phyloP scores from a whole-genome alignment of 1,284 basidiomycete species.

The Sporisorium graminicola region DNA sequence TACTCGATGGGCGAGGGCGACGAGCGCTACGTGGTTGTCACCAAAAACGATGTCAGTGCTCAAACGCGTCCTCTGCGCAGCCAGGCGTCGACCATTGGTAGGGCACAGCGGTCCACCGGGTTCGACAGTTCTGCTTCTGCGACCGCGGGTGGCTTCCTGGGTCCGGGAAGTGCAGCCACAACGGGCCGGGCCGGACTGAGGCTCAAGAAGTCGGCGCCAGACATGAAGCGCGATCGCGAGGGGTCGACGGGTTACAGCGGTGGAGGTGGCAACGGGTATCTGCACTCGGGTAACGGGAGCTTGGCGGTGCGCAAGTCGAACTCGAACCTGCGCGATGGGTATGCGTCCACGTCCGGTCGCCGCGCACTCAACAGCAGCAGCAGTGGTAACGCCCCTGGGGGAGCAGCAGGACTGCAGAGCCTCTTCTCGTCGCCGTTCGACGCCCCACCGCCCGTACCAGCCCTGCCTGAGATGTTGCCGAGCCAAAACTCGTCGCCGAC shows the following conservation, averaged over 20 bases:
- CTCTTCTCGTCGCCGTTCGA: slow-evolving; percentile 65
- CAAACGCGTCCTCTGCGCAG: slow-evolving; percentile 48
- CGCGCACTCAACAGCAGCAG: slow-evolving; percentile 69
- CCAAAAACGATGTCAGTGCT: slow-evolving; percentile 59
- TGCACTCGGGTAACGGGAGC: slow-evolving; percentile 20
- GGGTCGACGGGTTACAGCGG: slow-evolving; percentile 18
- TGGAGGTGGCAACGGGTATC: slow-evolving; percentile 11
- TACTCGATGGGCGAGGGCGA: slow-evolving; percentile 93
- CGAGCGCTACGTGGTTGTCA: slow-evolving; percentile 89
- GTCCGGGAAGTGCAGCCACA: slow-evolving; percentile 51
- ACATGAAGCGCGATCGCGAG: slow-evolving; percentile 61
- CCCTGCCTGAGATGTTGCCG: slow-evolving; percentile 14
- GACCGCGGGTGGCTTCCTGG: slow-evolving; percentile 35
- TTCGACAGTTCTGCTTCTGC: slow-evolving; percentile 25
- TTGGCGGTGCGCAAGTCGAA: slow-evolving; percentile 53
- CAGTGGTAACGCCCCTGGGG: slow-evolving; percentile 48
- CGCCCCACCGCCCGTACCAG: slow-evolving; percentile 57
- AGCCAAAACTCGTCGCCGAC: slow-evolving; percentile 25
- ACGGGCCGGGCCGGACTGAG: slow-evolving; percentile 58
- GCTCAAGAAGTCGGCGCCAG: slow-evolving; percentile 67
- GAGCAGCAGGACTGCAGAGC: slow-evolving; percentile 54
- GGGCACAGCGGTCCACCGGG: slow-evolving; percentile 40
- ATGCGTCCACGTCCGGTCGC: slow-evolving; percentile 52
- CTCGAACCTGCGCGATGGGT: slow-evolving; percentile 58
- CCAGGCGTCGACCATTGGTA: slow-evolving; percentile 61